Conservation (phyloP, 768 basidiomycete genomes). For the Suillus placidus region DNA sequence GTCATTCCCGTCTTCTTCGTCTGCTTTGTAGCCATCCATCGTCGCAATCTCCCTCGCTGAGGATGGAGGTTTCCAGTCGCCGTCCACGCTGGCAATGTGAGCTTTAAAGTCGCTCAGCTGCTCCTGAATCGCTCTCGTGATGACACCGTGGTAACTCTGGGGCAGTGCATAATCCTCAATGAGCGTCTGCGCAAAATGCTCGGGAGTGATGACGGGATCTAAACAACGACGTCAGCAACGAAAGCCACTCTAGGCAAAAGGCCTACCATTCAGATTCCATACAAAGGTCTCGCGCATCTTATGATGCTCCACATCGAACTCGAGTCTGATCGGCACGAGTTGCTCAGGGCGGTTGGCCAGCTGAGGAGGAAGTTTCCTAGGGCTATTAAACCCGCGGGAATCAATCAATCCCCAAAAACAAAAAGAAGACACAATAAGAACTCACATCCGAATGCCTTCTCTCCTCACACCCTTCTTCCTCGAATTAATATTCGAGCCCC, state of each 20-base stretch:
- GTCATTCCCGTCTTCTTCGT: slow-evolving; percentile 32
- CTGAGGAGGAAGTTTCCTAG: slow-evolving; percentile 57
- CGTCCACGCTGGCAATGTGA: slow-evolving; percentile 60
- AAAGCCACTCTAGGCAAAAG: neutral
- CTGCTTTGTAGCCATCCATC: slow-evolving; percentile 25
- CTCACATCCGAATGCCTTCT: slow-evolving; percentile 79
- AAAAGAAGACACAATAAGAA: slow-evolving; percentile 25
- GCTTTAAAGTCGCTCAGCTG: slow-evolving; percentile 81
- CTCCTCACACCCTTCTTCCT: slow-evolving; percentile 57
- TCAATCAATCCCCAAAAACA: slow-evolving; percentile 5
- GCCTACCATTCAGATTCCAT: slow-evolving; percentile 94
- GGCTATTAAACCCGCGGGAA: slow-evolving; percentile 42
- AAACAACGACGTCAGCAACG: slow-evolving; percentile 6
- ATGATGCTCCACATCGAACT: slow-evolving; percentile 93
- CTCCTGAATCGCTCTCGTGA: slow-evolving; percentile 84
- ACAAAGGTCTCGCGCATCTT: slow-evolving; percentile 96
- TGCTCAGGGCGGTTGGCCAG: slow-evolving; percentile 70
- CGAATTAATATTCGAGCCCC: slow-evolving; percentile 30
- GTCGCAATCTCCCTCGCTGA: slow-evolving; percentile 23
- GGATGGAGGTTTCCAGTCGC: slow-evolving; percentile 34
- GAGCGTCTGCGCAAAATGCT: slow-evolving; percentile 85
- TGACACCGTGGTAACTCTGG: slow-evolving; percentile 60
- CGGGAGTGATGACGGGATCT: slow-evolving; percentile 91
- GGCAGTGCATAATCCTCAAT: slow-evolving; percentile 89
- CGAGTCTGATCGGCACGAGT: slow-evolving; percentile 93